phyloP scores from a whole-genome alignment of 768 basidiomycete genomes.

The Boletus pseudopeckii region DNA sequence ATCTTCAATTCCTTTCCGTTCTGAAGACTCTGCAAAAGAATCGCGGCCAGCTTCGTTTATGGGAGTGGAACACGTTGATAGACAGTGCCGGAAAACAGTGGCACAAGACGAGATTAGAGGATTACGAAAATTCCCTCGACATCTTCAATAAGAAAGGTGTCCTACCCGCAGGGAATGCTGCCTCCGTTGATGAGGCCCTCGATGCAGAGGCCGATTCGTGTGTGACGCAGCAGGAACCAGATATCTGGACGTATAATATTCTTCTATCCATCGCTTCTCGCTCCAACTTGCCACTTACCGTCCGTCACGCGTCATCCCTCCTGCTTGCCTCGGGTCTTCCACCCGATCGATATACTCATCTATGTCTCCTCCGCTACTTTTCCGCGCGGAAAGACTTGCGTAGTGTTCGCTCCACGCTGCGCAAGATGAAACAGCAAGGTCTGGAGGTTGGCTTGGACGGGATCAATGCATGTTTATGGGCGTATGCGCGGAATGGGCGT shows the following conservation, averaged over 20 bases:
- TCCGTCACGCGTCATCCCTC: constrained; percentile 53
- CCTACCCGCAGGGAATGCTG: constrained; percentile 16
- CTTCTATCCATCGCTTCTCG: constrained; percentile 62
- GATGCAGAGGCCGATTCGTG: constrained; percentile 2
- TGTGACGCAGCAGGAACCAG: constrained; percentile 39
- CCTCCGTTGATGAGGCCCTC: constrained; percentile 8
- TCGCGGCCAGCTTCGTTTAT: constrained; percentile 53
- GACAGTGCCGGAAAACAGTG: constrained; percentile 64
- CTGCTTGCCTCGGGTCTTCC: constrained; percentile 50
- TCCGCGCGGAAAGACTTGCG: constrained; percentile 42
- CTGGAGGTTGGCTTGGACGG: constrained; percentile 60
- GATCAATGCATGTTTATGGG: constrained; percentile 69
- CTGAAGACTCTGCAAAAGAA: constrained; percentile 51
- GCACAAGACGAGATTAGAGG: constrained; percentile 52
- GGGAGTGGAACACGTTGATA: constrained; percentile 78
- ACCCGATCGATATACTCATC: constrained; percentile 61
- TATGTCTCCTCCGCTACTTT: constrained; percentile 58
- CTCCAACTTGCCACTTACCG: constrained; percentile 38
- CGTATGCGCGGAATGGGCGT: constrained; percentile 51
- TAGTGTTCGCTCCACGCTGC: constrained; percentile 54
- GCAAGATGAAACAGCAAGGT: constrained; percentile 48
- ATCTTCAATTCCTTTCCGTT: constrained; percentile 67
- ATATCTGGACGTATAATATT: constrained; percentile 67
- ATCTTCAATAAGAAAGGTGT: constrained; percentile 60
- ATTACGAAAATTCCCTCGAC: constrained; percentile 58